phyloP scores from a whole-genome alignment of 2,329 filamentous ascomycete species.

The Davidsoniella virescens region DNA sequence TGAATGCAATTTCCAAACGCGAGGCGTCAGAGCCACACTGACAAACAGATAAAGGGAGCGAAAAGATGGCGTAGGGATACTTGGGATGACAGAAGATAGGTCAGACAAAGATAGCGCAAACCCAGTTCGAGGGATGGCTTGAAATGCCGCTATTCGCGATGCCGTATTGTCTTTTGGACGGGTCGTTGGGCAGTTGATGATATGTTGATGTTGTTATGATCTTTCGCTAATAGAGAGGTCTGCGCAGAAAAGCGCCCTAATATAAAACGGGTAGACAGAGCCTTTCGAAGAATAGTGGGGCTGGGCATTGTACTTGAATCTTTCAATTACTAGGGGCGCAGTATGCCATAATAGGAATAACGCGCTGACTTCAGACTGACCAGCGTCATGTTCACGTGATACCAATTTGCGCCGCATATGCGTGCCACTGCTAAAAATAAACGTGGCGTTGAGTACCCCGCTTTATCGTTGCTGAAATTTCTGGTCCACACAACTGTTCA shows the following conservation, averaged over 20 bases:
- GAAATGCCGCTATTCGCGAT: background rate
- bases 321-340: constrained; percentile 12
- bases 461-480: constrained; percentile 2
- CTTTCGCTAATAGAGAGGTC: background rate
- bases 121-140: constrained; percentile 1
- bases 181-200: background rate
- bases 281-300: constrained; percentile 9
- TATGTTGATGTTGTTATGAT: constrained; percentile 4
- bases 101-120: background rate
- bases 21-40: background rate
- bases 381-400: constrained; percentile 9
- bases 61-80: background rate
- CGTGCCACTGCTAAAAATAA: background rate
- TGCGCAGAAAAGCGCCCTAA: background rate
- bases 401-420: constrained; percentile 6
- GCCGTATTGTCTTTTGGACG: background rate
- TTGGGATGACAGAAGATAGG: background rate
- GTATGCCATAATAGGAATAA: background rate
- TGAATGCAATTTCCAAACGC: background rate
- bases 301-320: constrained; percentile 4
- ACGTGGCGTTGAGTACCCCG: background rate
- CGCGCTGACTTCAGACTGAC: background rate
- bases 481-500: constrained; percentile 11
- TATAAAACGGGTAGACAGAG: constrained; percentile 4
- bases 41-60: background rate